phyloP scores from a whole-genome alignment of 306 rosid species.

The Quercus rubra region DNA sequence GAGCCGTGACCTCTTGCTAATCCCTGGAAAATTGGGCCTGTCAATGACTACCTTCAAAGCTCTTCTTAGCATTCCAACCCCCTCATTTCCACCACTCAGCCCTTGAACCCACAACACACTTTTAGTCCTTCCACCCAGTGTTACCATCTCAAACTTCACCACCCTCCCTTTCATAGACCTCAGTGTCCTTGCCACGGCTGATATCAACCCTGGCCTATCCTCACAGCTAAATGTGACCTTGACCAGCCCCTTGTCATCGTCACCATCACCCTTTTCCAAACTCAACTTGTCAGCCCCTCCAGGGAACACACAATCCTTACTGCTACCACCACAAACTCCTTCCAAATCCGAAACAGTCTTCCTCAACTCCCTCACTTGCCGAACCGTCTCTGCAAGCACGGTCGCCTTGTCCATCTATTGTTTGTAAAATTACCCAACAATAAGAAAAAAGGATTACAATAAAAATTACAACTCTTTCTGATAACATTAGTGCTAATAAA shows the following conservation, averaged over 20 bases:
- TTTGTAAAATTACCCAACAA: not conserved
- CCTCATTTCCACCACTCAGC: conserved; percentile 33
- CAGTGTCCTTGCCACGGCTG: no score
- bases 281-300: no score
- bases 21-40: conserved; percentile 19
- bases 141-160: no score
- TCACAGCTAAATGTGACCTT: no score
- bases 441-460: no score
- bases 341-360: conserved; percentile 38
- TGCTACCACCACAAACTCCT: conserved; percentile 17
- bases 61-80: conserved; percentile 40
- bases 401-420: conserved; percentile 72
- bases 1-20: not conserved
- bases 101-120: conserved; percentile 51
- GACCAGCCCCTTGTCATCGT: no score
- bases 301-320: conserved; percentile 41
- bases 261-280: no score
- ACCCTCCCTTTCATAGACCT: no score
- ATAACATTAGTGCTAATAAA: no score
- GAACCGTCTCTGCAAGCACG: conserved; percentile 54
- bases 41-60: conserved; percentile 39
- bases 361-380: conserved; percentile 50
- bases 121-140: conserved; percentile 2
- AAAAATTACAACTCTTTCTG: no score
- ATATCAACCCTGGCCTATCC: no score